Evolutionary conservation across 2,329 filamentous ascomycete genomes (phyloP), one percentile per base, ranked within the genome.

Genomic region (Penicillium sp.): DNA sequence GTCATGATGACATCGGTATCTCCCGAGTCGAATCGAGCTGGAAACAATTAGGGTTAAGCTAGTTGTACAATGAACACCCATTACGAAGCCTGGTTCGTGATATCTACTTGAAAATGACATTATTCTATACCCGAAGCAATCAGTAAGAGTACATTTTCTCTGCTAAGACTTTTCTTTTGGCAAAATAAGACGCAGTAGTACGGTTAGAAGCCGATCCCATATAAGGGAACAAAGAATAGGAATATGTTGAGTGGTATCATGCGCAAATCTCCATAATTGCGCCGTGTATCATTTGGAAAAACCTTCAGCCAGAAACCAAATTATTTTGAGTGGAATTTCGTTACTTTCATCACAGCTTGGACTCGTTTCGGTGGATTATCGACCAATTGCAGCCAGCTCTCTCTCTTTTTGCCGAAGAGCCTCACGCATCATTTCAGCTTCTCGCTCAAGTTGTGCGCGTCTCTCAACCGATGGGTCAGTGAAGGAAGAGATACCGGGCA

Each of bases 361-460:
- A 42, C 39, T 26, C 49, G 40, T 45, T 23, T 48, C 19, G 34
- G 21, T 60, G 40, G 5, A 61, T 62, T 65, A 69, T 24, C 56
- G 59, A 42, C 73, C 76, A 54, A 83, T 67, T 33, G 79, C 78
- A 45, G 87, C 86, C 52, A 92, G 75, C 66, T 92, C 89, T 43
- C 85, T 80, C 72, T 92, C 89, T 67, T 92, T 92, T 11, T 84
- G 87, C 9, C 85, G 81, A 26, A 92, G 77, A 71, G 88, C 79
- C 69, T 87, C 84, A 33, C 89, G 82, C 86, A 94, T 94, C 48
- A 81, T 80, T 66, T 92, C 89, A 0, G 89, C 86, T 70, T 95
- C 90, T 21, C 85, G 80, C 68, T 87, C 83, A 45, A 95, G 75
- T 44, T 86, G 82, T 8, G 83, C 83, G 45, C 88, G 81, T 51